Percentiles rank a stretch among this genome's conserved stretches.
Conservation (phyloP, 305 asterid species). For the Fraxinus angustifolia region DNA sequence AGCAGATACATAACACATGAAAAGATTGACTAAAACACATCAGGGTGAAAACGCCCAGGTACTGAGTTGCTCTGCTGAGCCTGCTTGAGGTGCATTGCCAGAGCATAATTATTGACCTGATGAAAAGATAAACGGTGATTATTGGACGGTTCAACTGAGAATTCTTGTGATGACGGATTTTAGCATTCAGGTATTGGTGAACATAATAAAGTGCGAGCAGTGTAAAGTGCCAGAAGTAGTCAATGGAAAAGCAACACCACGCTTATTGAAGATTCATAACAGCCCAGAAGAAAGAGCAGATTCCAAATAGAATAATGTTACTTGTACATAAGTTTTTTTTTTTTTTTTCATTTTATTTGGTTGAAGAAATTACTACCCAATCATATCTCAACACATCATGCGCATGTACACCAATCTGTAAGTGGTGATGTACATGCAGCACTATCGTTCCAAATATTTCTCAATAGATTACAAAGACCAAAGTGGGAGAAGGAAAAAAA, state of each 20-base stretch:
- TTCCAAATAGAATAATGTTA: neutral
- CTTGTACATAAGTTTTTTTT: no score
- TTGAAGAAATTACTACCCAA: neutral
- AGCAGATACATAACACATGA: neutral
- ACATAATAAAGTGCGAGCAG: neutral
- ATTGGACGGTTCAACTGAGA: neutral
- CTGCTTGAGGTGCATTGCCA: conserved; percentile 85
- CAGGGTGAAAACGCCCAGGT: conserved; percentile 80
- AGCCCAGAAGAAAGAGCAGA: neutral
- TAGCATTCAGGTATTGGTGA: neutral
- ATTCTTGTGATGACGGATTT: neutral
- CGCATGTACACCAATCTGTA: neutral
- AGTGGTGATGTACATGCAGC: neutral
- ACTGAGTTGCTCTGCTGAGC: conserved; percentile 71
- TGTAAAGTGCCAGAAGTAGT: neutral
- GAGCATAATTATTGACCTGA: conserved; percentile 83
- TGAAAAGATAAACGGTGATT: conserved; percentile 12
- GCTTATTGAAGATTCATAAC: neutral
- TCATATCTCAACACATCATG: neutral
- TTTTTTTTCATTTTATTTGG: no score
- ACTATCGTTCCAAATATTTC: neutral
- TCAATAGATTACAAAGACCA: neutral
- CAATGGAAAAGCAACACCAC: neutral
- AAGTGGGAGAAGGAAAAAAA: neutral
- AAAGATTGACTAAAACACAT: conserved; percentile 48